phyloP scores from a whole-genome alignment of 352 stramenopile genomes.

The Phytophthora cajani region DNA sequence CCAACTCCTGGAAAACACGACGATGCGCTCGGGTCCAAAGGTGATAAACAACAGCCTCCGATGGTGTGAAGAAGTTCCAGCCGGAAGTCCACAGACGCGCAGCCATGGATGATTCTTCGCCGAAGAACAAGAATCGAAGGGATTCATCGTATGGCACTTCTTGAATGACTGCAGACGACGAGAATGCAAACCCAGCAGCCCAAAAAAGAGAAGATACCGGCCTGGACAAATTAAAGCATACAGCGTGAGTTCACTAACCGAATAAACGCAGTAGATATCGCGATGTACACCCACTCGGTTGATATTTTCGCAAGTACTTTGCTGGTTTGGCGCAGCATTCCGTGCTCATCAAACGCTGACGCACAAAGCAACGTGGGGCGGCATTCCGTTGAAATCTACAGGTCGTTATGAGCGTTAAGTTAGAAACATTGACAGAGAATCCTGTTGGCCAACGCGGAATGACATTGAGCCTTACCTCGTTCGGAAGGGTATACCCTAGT shows the following conservation, averaged over 20 bases:
- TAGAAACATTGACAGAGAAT: slow-evolving; percentile 1
- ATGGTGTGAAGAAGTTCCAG: slow-evolving; percentile 92
- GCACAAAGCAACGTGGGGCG: slow-evolving; percentile 71
- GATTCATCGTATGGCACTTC: slow-evolving; percentile 89
- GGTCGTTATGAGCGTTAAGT: not conserved
- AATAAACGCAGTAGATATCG: not conserved
- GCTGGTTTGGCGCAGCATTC: slow-evolving; percentile 65
- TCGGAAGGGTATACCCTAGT: slow-evolving; percentile 88
- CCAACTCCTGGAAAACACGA: slow-evolving; percentile 77
- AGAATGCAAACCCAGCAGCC: slow-evolving; percentile 82
- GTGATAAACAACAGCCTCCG: slow-evolving; percentile 84
- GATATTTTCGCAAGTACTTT: slow-evolving; percentile 53
- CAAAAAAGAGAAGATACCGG: slow-evolving; percentile 70
- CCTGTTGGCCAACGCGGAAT: not conserved
- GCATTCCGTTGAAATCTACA: slow-evolving; percentile 52
- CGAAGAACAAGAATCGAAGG: slow-evolving; percentile 94
- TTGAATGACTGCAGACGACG: slow-evolving; percentile 46
- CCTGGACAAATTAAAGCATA: slow-evolving; percentile 34
- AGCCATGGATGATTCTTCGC: slow-evolving; percentile 93
- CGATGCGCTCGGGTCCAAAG: slow-evolving; percentile 88
- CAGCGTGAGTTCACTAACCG: not conserved
- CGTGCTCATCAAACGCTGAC: slow-evolving; percentile 58
- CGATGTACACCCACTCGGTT: slow-evolving; percentile 29
- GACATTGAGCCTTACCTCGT: slow-evolving; percentile 42
- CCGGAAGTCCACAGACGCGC: slow-evolving; percentile 90